Percentiles rank a stretch among this genome's conserved stretches.
These are phyloP conservation scores for Hypoxylon sp. DNA, from an alignment of 2,329 filamentous ascomycete genomes.

Conservation along the genomic window DNA sequence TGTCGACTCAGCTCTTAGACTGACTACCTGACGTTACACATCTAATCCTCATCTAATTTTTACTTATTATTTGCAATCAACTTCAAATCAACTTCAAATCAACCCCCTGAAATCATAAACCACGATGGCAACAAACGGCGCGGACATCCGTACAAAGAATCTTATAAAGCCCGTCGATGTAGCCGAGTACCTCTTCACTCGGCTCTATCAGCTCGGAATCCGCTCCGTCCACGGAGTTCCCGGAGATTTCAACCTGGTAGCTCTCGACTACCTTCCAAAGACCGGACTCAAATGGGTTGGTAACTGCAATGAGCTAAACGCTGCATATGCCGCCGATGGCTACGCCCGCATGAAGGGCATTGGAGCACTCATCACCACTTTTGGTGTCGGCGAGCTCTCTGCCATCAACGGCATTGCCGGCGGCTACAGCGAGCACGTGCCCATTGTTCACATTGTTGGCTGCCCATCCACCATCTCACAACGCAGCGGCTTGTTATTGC, in stretches of 20 bases:
- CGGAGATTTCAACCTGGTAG: constrained; percentile 79
- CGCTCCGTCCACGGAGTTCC: constrained; percentile 78
- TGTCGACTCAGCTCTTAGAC: constrained; percentile 14
- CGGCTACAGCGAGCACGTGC: constrained; percentile 80
- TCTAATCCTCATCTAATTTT: constrained; percentile 15
- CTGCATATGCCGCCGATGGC: constrained; percentile 84
- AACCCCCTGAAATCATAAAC: not conserved
- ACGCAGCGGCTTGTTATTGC: constrained; percentile 64
- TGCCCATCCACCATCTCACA: constrained; percentile 64
- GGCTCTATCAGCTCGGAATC: constrained; percentile 75
- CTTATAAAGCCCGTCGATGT: constrained; percentile 70
- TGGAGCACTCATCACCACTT: constrained; percentile 79
- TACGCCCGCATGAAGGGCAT: constrained; percentile 82
- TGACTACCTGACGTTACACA: constrained; percentile 7
- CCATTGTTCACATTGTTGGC: constrained; percentile 74
- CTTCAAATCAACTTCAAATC: too few relatives aligned
- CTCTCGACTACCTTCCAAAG: constrained; percentile 75
- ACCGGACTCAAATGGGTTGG: constrained; percentile 75
- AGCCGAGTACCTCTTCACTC: constrained; percentile 76
- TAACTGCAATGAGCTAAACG: constrained; percentile 81
- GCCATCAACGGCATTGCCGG: constrained; percentile 81
- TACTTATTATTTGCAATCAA: constrained; percentile 12
- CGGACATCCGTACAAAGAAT: constrained; percentile 60
- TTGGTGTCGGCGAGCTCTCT: constrained; percentile 81
- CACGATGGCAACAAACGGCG: constrained; percentile 44